Evolutionary conservation across 108 stramenopile species (phyloP).

Genomic region (Schizochytrium sp.): DNA sequence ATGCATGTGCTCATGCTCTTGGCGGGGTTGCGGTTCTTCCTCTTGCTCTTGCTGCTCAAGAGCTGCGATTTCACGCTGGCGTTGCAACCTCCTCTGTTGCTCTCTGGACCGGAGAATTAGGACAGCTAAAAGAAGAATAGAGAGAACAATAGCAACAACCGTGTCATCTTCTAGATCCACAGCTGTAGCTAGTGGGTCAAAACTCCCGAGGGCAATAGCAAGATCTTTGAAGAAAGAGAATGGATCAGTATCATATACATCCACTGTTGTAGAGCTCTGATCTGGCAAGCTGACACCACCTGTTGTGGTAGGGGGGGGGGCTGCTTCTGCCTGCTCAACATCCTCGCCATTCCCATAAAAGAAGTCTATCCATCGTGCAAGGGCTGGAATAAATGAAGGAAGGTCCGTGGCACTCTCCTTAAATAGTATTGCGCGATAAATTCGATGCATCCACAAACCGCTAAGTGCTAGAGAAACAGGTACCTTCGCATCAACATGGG

Average conservation of each 20-base stretch:
- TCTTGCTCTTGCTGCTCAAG: neutral
- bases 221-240: neutral
- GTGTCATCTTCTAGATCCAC: conserved; percentile 33
- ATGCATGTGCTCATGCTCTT: too few species aligned
- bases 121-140: neutral
- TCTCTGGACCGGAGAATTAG: conserved; percentile 46
- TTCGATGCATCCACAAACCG: conserved; percentile 13
- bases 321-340: neutral
- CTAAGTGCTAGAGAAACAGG: conserved; percentile 45
- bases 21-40: neutral
- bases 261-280: neutral
- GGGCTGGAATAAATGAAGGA: neutral
- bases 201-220: neutral
- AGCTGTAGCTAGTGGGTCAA: neutral
- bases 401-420: conserved; percentile 2
- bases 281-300: neutral
- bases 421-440: conserved; percentile 26
- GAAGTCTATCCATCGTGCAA: conserved; percentile 21
- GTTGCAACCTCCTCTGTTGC: neutral
- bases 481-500: conserved; percentile 18
- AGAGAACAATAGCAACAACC: conserved; percentile 30
- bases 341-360: neutral
- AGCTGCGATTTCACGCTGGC: neutral
- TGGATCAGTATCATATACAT: neutral
- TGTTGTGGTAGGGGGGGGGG: neutral